Percentiles rank a stretch among this genome's conserved stretches.
phyloP scores from a whole-genome alignment of 805 yeast genomes.

The Teunomyces pallodes region DNA sequence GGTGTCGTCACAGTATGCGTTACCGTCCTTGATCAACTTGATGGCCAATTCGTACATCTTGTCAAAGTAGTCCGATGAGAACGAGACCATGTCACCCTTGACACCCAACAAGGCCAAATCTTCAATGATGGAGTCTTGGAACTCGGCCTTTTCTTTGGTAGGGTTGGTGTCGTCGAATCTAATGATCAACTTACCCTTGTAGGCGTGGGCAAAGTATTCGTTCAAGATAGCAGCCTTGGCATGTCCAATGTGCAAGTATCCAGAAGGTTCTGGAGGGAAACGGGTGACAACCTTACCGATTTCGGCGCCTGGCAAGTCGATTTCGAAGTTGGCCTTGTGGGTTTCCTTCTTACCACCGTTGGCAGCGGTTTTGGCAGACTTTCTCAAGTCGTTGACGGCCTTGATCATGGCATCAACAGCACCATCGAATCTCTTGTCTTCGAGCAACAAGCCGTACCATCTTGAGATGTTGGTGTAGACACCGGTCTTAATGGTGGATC shows the following conservation, averaged over 20 bases:
- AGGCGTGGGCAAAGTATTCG: conserved; percentile 92
- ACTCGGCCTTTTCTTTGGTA: conserved; percentile 91
- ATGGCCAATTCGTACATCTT: conserved; percentile 85
- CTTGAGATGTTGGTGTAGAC: conserved; percentile 84
- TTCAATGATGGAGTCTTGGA: conserved; percentile 89
- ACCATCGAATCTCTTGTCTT: conserved; percentile 65
- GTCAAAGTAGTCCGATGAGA: conserved; percentile 91
- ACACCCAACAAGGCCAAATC: conserved; percentile 89
- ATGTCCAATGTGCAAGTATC: conserved; percentile 98
- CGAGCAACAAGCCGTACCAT: conserved; percentile 82
- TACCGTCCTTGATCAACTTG: conserved; percentile 88
- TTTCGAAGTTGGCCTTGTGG: conserved; percentile 93
- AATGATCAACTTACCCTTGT: conserved; percentile 93
- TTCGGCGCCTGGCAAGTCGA: conserved; percentile 86
- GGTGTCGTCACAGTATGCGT: conserved; percentile 97
- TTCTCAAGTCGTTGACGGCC: conserved; percentile 71
- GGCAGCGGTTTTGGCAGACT: conserved; percentile 49
- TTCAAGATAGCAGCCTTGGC: conserved; percentile 97
- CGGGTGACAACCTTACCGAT: conserved; percentile 96
- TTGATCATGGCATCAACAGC: conserved; percentile 65
- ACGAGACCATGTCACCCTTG: conserved; percentile 84
- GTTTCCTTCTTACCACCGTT: conserved; percentile 62
- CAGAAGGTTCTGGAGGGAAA: conserved; percentile 99
- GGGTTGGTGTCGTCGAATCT: conserved; percentile 99
- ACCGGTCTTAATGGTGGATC: conserved; percentile 81